Percentiles rank a stretch among this genome's conserved stretches.
Evolutionary conservation across 441 rosid genomes (phyloP).

Genomic region (Pelargonium cotyledonis): DNA sequence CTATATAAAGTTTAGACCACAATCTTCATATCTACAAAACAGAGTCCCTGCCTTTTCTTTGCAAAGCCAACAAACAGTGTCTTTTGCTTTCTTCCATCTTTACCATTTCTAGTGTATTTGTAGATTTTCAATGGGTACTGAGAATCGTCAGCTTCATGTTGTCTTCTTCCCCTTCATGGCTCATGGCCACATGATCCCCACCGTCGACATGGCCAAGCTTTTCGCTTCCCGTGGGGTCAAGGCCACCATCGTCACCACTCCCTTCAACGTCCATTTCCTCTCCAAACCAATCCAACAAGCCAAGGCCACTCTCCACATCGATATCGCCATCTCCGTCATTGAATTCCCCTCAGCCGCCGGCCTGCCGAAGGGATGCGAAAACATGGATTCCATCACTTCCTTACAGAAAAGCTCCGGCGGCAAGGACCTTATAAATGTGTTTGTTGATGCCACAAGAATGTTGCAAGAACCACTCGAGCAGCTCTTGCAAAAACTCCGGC

Average conservation of each 20-base stretch:
- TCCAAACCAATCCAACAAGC: neutral
- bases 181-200: slow-evolving; percentile 42
- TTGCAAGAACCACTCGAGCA: slow-evolving; percentile 18
- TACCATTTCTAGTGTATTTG: too few species aligned
- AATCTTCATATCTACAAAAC: too few species aligned
- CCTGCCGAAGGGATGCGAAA: slow-evolving; percentile 39
- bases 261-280: slow-evolving; percentile 1
- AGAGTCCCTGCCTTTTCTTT: too few species aligned
- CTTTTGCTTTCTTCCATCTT: too few species aligned
- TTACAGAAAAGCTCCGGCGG: neutral
- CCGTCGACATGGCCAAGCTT: slow-evolving; percentile 36
- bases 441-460: slow-evolving; percentile 19
- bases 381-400: slow-evolving; percentile 28
- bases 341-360: slow-evolving; percentile 23
- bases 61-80: neutral
- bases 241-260: slow-evolving; percentile 27
- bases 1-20: too few species aligned
- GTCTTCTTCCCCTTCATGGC: slow-evolving; percentile 36
- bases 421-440: neutral
- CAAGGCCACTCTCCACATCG: too few species aligned
- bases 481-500: slow-evolving; percentile 23
- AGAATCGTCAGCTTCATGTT: slow-evolving; percentile 20
- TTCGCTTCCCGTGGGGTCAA: slow-evolving; percentile 27
- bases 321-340: neutral
- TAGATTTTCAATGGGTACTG: too few species aligned